Base-by-base conservation (phyloP, 768 basidiomycete genomes). In the Boletus patriciae region DNA sequence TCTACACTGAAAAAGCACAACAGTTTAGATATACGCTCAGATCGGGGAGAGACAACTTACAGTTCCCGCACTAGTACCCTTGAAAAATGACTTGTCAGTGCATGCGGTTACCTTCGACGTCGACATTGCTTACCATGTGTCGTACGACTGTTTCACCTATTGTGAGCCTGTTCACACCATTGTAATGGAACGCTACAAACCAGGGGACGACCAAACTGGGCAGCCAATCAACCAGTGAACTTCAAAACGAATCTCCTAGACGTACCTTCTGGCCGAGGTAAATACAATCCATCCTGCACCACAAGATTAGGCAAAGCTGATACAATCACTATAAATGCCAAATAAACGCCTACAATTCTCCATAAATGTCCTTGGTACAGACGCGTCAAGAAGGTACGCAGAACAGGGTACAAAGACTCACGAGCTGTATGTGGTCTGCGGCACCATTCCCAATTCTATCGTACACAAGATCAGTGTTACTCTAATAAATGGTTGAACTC, bases 261-360 rank as follows among this genome's bases (percentile, higher is more conserved):
- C 75, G 18, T 38, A 86, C 88, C 83, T 98, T 98, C 73, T 98
- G 94, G 6, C 92, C 88, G 21, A 98, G 83, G 70, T 98, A 98
- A 60, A 98, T 92, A 83, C 90, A 94, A 77, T 97, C 94, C 90
- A 96, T 88, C 47, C 90, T 90, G 63, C 2, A 52, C 31, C 31
- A 10, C 21, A 1, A 55, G 6, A 27, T 60, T 34, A 55, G 31
- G 29, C 1, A 25, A 34, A 36, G 15, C 45, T 31, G 5, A 34
- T 36, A 6, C 8, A 34, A 27, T 19, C 8, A 50, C 0, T 0
- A 41, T 33, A 27, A 46, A 50, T 7, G 54, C 68, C 33, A 60
- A 91, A 41, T 33, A 27, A 46, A 50, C 8, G 54, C 68, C 33
- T 61, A 91, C 91, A 94, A 72, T 75, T 97, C 95, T 33, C 96